Evolutionary conservation across 2,329 filamentous ascomycete species (phyloP).

Genomic region (Arthrobotrys musiformis): DNA sequence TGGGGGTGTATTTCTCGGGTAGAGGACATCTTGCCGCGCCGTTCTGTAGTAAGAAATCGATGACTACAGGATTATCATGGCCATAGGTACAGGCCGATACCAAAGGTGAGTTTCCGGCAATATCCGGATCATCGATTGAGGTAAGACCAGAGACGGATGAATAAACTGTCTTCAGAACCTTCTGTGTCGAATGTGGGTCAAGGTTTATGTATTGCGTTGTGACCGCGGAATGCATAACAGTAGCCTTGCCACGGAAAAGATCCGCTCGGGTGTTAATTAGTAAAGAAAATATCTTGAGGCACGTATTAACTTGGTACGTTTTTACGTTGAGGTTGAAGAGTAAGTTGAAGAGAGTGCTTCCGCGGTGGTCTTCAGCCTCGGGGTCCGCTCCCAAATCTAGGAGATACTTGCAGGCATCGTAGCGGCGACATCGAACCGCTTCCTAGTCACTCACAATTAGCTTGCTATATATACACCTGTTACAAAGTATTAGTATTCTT

Average conservation of each 20-base stretch:
- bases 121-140: constrained; percentile 45
- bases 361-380: constrained; percentile 42
- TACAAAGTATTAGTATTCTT: background rate
- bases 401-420: constrained; percentile 40
- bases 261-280: constrained; percentile 43
- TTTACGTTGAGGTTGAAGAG: constrained; percentile 50
- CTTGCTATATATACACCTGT: background rate
- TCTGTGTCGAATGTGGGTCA: constrained; percentile 6
- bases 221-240: constrained; percentile 45
- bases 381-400: constrained; percentile 42
- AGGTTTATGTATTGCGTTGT: constrained; percentile 48
- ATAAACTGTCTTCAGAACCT: constrained; percentile 30
- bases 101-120: constrained; percentile 36
- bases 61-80: constrained; percentile 37
- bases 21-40: constrained; percentile 16
- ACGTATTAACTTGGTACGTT: constrained; percentile 40
- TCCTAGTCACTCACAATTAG: constrained; percentile 25
- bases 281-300: constrained; percentile 47
- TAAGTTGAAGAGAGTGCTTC: constrained; percentile 50
- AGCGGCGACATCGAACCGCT: constrained; percentile 48
- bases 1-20: constrained; percentile 6
- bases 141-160: constrained; percentile 40
- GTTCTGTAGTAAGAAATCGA: constrained; percentile 36
- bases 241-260: constrained; percentile 46
- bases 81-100: constrained; percentile 45